Base-by-base conservation (phyloP, 305 asterid species). In the Stenogyne calaminthoides region DNA sequence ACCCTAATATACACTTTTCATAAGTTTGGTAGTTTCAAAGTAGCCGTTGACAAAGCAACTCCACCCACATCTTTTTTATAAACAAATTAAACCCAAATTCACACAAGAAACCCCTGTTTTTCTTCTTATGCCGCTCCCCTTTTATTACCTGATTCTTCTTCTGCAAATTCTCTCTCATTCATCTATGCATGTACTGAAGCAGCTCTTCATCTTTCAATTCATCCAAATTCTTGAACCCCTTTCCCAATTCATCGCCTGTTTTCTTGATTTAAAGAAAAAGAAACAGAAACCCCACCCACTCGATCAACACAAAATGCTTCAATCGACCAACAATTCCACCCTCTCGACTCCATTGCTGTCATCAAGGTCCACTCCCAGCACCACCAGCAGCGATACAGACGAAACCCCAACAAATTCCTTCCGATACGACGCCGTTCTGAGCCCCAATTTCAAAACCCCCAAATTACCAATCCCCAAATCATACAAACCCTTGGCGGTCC, bases 401-500 rank as follows among this genome's bases (percentile, higher is more conserved):
- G 95, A 86, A 34, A 89, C 88, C 79, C 89, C 91, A 0, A 73
- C 60, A 5, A 57, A 71, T 10, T 88, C 95, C 0, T 76, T 51
- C 44, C 64, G 87, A 42, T 84, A 76, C 55, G 82, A 83, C 4
- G 76, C 15, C 16, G 51, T 81, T 47, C 83, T 74, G 55, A 67
- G 74, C 16, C 85, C 72, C 37, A 83, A 78, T 16, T 76, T 75
- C 67, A 83, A 75, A 66, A 74, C 82, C 56, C 67, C 88, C 9
- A n/a, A n/a, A n/a, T n/a, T n/a, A n/a, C n/a, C n/a, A n/a, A n/a
- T n/a, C n/a, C n/a, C n/a, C n/a, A 77, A 54, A 36, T 84, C 95
- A 0, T 86, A 86, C 85, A 93, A 93, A 73, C 71, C 95, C 2
- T 20, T 93, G 3, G 98, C 96, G 0, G 82, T 88, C 51, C 89